Conservation (phyloP, 371 early-diverging fungal species). For the Mucor mucedo region DNA sequence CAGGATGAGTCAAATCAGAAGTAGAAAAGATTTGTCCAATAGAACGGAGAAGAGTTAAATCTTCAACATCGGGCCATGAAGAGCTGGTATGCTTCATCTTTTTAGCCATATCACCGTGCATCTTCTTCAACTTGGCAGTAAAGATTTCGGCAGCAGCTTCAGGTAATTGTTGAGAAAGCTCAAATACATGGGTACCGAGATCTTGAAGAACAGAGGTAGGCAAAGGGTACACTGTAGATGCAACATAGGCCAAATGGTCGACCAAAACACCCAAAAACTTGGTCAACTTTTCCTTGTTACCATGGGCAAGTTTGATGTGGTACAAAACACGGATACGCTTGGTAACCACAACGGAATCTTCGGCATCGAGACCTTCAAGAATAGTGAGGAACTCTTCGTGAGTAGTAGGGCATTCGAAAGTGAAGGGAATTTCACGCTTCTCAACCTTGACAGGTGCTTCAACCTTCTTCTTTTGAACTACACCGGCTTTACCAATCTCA, state of each 20-base stretch:
- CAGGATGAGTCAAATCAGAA: slow-evolving; percentile 87
- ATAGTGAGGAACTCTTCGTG: slow-evolving; percentile 66
- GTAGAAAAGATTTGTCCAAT: slow-evolving; percentile 82
- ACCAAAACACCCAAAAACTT: slow-evolving; percentile 67
- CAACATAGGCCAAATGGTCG: slow-evolving; percentile 69
- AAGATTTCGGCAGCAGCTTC: slow-evolving; percentile 46
- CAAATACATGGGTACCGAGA: slow-evolving; percentile 57
- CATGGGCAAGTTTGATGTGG: slow-evolving; percentile 77
- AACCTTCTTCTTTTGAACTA: slow-evolving; percentile 41
- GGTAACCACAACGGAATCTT: slow-evolving; percentile 73
- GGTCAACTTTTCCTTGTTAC: slow-evolving; percentile 74
- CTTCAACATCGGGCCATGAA: slow-evolving; percentile 58
- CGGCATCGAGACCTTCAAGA: slow-evolving; percentile 53
- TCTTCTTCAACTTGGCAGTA: slow-evolving; percentile 45
- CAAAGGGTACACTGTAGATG: slow-evolving; percentile 54
- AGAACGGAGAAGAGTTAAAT: slow-evolving; percentile 64
- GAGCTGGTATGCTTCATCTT: slow-evolving; percentile 41
- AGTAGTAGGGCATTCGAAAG: slow-evolving; percentile 79
- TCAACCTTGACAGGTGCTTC: slow-evolving; percentile 29
- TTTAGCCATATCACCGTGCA: slow-evolving; percentile 46
- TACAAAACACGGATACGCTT: slow-evolving; percentile 83
- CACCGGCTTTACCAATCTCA: slow-evolving; percentile 40
- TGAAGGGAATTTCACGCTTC: slow-evolving; percentile 75
- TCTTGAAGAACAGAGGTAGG: slow-evolving; percentile 57
- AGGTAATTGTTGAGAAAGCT: slow-evolving; percentile 59